Evolutionary conservation across 1,139 yeast genomes (phyloP).

Genomic region (Blastobotrys ciferrii): DNA sequence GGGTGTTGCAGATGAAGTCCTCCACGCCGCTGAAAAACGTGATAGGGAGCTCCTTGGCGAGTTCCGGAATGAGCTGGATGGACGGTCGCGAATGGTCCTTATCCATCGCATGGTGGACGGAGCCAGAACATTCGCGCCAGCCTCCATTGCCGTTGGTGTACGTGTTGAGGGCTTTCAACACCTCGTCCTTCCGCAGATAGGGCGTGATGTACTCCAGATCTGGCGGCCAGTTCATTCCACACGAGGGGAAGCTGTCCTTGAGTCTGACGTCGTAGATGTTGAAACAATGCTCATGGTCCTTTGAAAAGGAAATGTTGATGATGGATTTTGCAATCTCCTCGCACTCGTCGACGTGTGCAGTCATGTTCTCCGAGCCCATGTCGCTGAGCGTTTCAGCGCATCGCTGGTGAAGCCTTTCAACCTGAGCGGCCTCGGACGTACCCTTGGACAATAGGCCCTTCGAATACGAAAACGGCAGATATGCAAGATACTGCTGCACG

Average conservation of each 20-base stretch:
- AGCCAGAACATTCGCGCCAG: slow-evolving; percentile 78
- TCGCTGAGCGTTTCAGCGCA: slow-evolving; percentile 36
- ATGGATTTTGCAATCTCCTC: slow-evolving; percentile 28
- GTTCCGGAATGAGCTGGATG: slow-evolving; percentile 59
- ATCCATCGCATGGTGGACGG: slow-evolving; percentile 52
- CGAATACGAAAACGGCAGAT: slow-evolving; percentile 67
- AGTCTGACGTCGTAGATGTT: slow-evolving; percentile 82
- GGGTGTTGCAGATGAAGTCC: slow-evolving; percentile 83
- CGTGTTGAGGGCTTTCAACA: slow-evolving; percentile 52
- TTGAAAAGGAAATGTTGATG: slow-evolving; percentile 20
- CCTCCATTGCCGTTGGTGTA: slow-evolving; percentile 33
- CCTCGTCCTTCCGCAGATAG: slow-evolving; percentile 57
- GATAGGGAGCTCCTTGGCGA: slow-evolving; percentile 58
- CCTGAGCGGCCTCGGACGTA: slow-evolving; percentile 29
- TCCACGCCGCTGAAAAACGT: slow-evolving; percentile 82
- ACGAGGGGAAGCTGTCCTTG: slow-evolving; percentile 71
- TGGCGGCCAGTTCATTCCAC: slow-evolving; percentile 96
- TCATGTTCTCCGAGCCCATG: slow-evolving; percentile 30
- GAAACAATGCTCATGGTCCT: slow-evolving; percentile 46
- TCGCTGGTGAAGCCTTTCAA: slow-evolving; percentile 33
- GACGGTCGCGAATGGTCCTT: slow-evolving; percentile 61
- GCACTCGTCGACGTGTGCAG: slow-evolving; percentile 32
- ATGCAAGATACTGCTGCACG: slow-evolving; percentile 75
- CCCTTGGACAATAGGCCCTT: slow-evolving; percentile 51
- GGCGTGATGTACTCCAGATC: slow-evolving; percentile 58